These are phyloP conservation scores for Eragrostis tef DNA, from an alignment of 202 grass and related monocot genomes.

Conservation along the genomic window DNA sequence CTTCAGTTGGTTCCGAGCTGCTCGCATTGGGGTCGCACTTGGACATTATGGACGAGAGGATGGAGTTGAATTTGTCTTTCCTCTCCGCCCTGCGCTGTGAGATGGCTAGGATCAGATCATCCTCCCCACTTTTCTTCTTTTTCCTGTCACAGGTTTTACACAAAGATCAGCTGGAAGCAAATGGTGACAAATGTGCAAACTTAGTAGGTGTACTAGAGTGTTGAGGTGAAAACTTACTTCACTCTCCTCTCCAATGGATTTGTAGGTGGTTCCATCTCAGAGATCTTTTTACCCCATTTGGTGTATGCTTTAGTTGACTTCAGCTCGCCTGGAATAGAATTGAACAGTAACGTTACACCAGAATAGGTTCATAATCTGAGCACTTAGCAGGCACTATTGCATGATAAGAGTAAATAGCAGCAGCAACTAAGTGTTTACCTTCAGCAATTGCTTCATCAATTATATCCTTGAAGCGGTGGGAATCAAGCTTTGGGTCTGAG, in stretches of 20 bases:
- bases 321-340: constrained; percentile 65
- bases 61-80: constrained; percentile 74
- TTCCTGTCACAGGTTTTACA: constrained; percentile 46
- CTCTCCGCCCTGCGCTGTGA: constrained; percentile 66
- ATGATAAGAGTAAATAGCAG: neutral
- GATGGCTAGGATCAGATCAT: constrained; percentile 71
- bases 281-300: constrained; percentile 90
- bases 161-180: neutral
- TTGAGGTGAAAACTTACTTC: constrained; percentile 56
- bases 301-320: constrained; percentile 73
- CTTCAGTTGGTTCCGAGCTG: constrained; percentile 74
- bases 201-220: neutral
- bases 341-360: neutral
- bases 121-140: constrained; percentile 65
- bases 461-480: constrained; percentile 90
- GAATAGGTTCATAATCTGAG: constrained; percentile 2
- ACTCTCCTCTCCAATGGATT: constrained; percentile 74
- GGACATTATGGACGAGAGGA: constrained; percentile 84
- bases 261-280: constrained; percentile 78
- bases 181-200: neutral
- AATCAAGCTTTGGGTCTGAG: constrained; percentile 92
- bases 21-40: constrained; percentile 59
- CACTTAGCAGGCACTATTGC: neutral
- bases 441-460: constrained; percentile 90
- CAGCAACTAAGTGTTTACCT: constrained; percentile 55